These are phyloP conservation scores for Aspergillus sp. DNA, from an alignment of 2,329 filamentous ascomycete species.

Conservation along the genomic window DNA sequence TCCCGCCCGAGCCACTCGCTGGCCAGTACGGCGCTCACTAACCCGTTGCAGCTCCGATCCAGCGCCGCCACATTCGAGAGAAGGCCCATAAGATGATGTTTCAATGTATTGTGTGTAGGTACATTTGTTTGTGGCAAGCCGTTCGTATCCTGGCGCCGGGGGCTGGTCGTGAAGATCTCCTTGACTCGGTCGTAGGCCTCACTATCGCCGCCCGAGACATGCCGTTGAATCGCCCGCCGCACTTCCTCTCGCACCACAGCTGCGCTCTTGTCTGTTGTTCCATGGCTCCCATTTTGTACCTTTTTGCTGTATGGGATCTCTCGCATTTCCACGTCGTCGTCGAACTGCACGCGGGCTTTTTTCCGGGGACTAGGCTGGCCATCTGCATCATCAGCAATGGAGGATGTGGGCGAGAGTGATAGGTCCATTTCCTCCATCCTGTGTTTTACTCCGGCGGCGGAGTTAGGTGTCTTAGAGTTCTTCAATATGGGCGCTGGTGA, in stretches of 20 bases:
- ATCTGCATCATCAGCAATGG: conserved; percentile 28
- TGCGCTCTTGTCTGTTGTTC: conserved; percentile 50
- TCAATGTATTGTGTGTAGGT: conserved; percentile 53
- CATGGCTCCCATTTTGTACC: conserved; percentile 30
- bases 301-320: conserved; percentile 14
- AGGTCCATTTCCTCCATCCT: conserved; percentile 38
- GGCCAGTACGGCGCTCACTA: conserved; percentile 59
- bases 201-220: conserved; percentile 52
- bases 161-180: conserved; percentile 51
- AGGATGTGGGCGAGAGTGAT: conserved; percentile 31
- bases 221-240: conserved; percentile 56
- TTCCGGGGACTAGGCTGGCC: conserved; percentile 37
- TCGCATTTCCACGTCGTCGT: conserved; percentile 36
- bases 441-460: conserved; percentile 34
- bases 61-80: conserved; percentile 57
- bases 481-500: conserved; percentile 39
- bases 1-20: conserved; percentile 64
- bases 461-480: conserved; percentile 28
- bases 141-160: conserved; percentile 40
- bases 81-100: conserved; percentile 60
- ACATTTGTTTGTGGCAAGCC: conserved; percentile 41
- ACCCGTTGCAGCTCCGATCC: conserved; percentile 55
- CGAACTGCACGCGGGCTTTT: conserved; percentile 45
- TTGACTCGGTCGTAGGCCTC: conserved; percentile 58
- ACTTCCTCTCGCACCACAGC: conserved; percentile 63